These are phyloP conservation scores for Phytophthora pseudosyringae DNA, from an alignment of 352 stramenopile species.

Conservation along the genomic window DNA sequence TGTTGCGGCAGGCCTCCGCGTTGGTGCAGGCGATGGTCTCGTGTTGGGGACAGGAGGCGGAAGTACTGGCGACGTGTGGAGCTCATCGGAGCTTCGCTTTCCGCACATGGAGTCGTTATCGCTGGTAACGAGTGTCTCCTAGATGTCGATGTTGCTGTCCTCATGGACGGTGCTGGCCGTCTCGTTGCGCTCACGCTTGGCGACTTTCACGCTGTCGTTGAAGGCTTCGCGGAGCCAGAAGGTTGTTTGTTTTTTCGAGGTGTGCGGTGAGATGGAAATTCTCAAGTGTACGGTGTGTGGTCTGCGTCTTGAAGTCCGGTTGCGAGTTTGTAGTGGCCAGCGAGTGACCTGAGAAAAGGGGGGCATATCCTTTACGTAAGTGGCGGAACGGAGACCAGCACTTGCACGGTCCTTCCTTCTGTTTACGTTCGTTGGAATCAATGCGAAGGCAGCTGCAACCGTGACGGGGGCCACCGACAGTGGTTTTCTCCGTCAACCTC, in stretches of 20 bases:
- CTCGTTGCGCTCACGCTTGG: not conserved
- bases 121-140: not conserved
- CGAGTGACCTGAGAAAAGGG: not conserved
- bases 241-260: not conserved
- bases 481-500: too few relatives aligned
- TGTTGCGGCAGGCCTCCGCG: not conserved
- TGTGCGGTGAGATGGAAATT: slow-evolving; percentile 1
- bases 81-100: not conserved
- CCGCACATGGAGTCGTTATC: not conserved
- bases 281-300: not conserved
- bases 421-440: not conserved
- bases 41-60: not conserved
- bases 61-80: not conserved
- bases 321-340: not conserved
- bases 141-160: not conserved
- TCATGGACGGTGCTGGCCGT: too few relatives aligned
- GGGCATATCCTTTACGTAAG: not conserved
- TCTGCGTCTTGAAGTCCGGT: not conserved
- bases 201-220: not conserved
- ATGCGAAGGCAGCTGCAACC: not conserved
- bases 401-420: not conserved
- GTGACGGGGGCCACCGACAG: too few relatives aligned
- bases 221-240: not conserved
- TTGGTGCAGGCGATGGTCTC: not conserved
- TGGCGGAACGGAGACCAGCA: not conserved